phyloP scores from a whole-genome alignment of 768 basidiomycete genomes.

The Chalciporus sphaerocephalus region DNA sequence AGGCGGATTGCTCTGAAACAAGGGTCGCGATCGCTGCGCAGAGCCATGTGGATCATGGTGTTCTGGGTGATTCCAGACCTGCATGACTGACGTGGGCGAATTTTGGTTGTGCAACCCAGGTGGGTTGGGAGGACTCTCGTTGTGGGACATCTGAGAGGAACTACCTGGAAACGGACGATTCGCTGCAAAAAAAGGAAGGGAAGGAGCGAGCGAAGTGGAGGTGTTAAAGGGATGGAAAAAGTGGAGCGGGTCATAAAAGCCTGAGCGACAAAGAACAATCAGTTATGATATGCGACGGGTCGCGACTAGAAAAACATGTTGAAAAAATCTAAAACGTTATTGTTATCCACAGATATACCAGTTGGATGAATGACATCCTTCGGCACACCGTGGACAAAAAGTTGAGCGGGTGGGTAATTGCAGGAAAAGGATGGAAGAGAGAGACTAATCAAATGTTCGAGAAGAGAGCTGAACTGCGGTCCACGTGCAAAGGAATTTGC shows the following conservation, averaged over 20 bases:
- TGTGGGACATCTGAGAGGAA: conserved; percentile 2
- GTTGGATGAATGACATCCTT: not conserved
- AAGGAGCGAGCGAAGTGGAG: not conserved
- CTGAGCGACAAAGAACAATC: conserved; percentile 3
- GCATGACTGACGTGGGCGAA: not conserved
- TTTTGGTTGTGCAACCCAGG: not conserved
- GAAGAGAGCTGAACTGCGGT: conserved; percentile 3
- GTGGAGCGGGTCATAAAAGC: conserved; percentile 1
- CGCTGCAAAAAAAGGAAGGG: not conserved
- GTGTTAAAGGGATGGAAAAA: not conserved
- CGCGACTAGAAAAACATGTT: not conserved
- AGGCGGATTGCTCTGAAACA: conserved; percentile 5
- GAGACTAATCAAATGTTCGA: not conserved
- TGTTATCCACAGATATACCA: not conserved
- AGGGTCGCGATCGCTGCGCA: not conserved
- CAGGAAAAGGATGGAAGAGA: not conserved
- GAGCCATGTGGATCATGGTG: not conserved
- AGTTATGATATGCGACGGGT: not conserved
- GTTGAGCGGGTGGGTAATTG: not conserved
- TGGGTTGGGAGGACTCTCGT: conserved; percentile 4
- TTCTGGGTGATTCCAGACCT: not conserved
- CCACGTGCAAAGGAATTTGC: conserved; percentile 9
- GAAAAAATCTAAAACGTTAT: not conserved
- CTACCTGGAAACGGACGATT: not conserved
- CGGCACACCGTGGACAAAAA: not conserved